Base-by-base conservation (phyloP, 2,329 filamentous ascomycete genomes). In the Fusarium sp. region DNA sequence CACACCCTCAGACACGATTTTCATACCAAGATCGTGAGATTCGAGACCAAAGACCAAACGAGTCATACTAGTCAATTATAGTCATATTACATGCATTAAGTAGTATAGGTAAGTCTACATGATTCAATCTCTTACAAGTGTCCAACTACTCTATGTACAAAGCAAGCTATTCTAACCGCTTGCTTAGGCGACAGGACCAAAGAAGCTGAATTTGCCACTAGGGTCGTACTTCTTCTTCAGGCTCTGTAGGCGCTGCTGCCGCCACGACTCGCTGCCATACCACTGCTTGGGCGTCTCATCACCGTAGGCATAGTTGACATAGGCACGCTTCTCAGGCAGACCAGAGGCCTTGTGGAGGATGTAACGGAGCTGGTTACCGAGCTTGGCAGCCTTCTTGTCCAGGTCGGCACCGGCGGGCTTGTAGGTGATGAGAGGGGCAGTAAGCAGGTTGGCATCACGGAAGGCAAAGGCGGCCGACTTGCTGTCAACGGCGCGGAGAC, bases 271-370 rank as follows among this genome's bases (percentile, higher is more conserved):
- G 61, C 80, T 80, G 9, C 88, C 88, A 74, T 90, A 90, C 80
- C 84, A 81, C 3, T 80, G 77, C 58, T 79, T 65, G 0, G 80
- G 74, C 2, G 77, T 76, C 80, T 90, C 87, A 10, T 85, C 81
- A 1, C 87, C 87, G 61, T 83, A 83, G 0, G 87, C 88, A 72
- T 89, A 90, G 78, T 90, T 90, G 61, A 88, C 82, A 66, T 89
- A 79, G 7, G 75, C 72, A 27, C 61, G 63, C 76, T 76, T 73
- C 11, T 74, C 33, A 0, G 50, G 54, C 2, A 64, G 54, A 0
- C 68, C 74, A 11, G 69, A 69, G 16, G 45, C 74, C 20, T 48
- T 50, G 24, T 78, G 71, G 13, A 77, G 56, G 3, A 75, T 75
- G 5, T 64, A 7, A 2, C 76, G 74, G 31, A 79, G 29, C 31